phyloP scores from a whole-genome alignment of 169 alveolate genomes.

The Cryptosporidium meleagridis region DNA sequence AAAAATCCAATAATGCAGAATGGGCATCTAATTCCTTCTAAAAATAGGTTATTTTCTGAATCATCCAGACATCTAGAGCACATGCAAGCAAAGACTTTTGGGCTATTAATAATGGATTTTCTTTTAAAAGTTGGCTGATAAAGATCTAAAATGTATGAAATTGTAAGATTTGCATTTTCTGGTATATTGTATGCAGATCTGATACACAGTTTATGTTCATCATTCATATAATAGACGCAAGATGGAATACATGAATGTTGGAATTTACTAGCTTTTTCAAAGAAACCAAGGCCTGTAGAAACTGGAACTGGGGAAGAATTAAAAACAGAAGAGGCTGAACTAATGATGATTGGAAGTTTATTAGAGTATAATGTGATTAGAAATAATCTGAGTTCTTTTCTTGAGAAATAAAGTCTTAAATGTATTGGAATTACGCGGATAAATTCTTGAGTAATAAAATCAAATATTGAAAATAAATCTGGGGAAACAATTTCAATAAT shows the following conservation, averaged over 20 bases:
- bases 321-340: conserved; percentile 82
- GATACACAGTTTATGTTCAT: conserved; percentile 82
- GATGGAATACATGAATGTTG: conserved; percentile 89
- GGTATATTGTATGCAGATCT: conserved; percentile 86
- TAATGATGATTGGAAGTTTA: conserved; percentile 81
- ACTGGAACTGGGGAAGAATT: conserved; percentile 80
- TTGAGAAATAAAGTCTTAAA: conserved; percentile 83
- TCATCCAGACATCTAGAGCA: conserved; percentile 84
- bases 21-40: conserved; percentile 83
- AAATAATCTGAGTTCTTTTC: conserved; percentile 81
- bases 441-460: conserved; percentile 81
- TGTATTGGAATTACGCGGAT: conserved; percentile 81
- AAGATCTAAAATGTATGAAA: conserved; percentile 83
- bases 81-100: conserved; percentile 82
- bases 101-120: conserved; percentile 76
- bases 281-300: conserved; percentile 84
- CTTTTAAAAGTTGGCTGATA: conserved; percentile 85
- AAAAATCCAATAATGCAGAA: conserved; percentile 82
- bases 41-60: conserved; percentile 80
- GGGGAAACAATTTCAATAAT: conserved; percentile 80
- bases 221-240: conserved; percentile 81
- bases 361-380: conserved; percentile 84
- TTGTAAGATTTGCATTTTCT: conserved; percentile 83
- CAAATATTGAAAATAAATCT: conserved; percentile 75
- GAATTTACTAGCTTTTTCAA: conserved; percentile 77